A percentile compares a stretch with the other conserved stretches of the same genome.
Evolutionary conservation across 768 basidiomycete genomes (phyloP).

Genomic region (Suillus bovinus): DNA sequence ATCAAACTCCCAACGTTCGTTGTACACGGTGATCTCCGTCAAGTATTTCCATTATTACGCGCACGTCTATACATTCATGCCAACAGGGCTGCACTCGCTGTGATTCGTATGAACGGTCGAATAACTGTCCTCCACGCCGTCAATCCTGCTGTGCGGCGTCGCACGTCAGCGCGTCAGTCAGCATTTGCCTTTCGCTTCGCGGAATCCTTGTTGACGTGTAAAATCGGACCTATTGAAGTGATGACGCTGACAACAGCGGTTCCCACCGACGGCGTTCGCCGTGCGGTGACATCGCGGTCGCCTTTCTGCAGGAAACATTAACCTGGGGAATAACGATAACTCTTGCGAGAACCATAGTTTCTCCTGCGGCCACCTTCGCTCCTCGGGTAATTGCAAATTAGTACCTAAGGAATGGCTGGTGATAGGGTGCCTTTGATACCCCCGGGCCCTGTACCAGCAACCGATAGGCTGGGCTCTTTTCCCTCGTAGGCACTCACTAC

Average conservation of each 20-base stretch:
- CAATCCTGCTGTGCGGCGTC: neutral
- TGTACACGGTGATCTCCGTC: neutral
- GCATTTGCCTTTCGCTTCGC: neutral
- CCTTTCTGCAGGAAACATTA: neutral
- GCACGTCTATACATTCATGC: neutral
- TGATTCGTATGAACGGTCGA: neutral
- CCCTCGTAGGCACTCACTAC: no score
- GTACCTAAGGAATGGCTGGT: neutral
- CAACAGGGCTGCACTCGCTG: neutral
- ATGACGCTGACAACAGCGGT: neutral
- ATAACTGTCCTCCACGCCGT: neutral
- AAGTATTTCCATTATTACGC: neutral
- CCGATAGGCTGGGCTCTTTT: no score
- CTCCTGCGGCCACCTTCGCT: neutral
- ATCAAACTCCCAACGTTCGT: constrained; percentile 2
- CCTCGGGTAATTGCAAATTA: neutral
- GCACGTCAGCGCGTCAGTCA: neutral
- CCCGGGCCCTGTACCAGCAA: neutral
- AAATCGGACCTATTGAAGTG: neutral
- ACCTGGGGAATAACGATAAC: neutral
- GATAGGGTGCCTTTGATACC: neutral
- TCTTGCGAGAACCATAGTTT: neutral
- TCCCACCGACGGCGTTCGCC: neutral
- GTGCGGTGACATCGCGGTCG: neutral
- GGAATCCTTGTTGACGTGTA: neutral